Conservation (phyloP, 495 filamentous ascomycete species). For the Aspergillus sclerotiicarbonarius region DNA sequence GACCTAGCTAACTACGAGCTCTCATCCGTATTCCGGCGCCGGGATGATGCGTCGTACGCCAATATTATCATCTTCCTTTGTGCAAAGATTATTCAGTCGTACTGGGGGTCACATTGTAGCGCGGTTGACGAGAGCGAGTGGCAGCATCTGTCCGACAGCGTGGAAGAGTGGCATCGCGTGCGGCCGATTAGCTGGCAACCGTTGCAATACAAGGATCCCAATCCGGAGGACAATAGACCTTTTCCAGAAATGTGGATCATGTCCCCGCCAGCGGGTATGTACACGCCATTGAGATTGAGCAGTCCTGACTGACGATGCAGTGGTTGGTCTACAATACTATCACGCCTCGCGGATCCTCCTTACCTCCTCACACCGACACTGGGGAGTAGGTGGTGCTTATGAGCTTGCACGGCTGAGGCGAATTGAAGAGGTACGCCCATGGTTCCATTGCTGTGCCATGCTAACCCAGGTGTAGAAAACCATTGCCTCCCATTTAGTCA, state of each 20-base stretch:
- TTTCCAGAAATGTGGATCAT: slow-evolving; percentile 44
- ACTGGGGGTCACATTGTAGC: slow-evolving; percentile 18
- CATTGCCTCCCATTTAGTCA: slow-evolving; percentile 31
- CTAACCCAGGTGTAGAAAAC: slow-evolving; percentile 11
- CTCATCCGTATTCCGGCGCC: slow-evolving; percentile 33
- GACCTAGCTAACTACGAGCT: slow-evolving; percentile 36
- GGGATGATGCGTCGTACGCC: slow-evolving; percentile 35
- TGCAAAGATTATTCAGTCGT: slow-evolving; percentile 36
- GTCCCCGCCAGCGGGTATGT: slow-evolving; percentile 35
- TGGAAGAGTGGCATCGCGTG: slow-evolving; percentile 30
- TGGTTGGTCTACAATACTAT: slow-evolving; percentile 41
- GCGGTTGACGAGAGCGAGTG: slow-evolving; percentile 25
- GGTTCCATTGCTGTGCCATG: not conserved
- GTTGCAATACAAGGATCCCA: slow-evolving; percentile 31
- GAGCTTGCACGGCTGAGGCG: slow-evolving; percentile 29
- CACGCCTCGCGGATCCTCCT: slow-evolving; percentile 34
- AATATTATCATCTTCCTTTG: slow-evolving; percentile 38
- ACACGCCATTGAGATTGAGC: not conserved
- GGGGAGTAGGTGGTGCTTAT: slow-evolving; percentile 25
- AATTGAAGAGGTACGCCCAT: slow-evolving; percentile 27
- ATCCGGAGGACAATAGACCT: slow-evolving; percentile 24
- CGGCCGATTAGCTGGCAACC: slow-evolving; percentile 38
- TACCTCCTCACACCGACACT: slow-evolving; percentile 27
- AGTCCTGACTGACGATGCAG: slow-evolving; percentile 13
- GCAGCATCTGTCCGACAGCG: slow-evolving; percentile 24